Base-by-base conservation (phyloP, 306 rosid genomes). In the Quercus robur region DNA sequence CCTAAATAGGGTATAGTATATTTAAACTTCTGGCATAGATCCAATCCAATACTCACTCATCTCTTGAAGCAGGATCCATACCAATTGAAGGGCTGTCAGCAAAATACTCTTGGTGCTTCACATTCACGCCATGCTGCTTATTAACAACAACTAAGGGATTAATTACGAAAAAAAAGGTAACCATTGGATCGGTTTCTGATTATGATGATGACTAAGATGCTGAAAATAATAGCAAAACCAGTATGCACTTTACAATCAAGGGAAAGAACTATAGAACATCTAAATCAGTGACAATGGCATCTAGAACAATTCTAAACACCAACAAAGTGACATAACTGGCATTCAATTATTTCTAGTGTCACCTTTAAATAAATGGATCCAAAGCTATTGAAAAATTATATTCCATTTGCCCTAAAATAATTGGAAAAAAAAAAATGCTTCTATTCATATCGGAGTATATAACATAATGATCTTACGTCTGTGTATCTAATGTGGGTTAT, bases 81-180 rank as follows among this genome's bases (percentile, higher is more conserved):
- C 95, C 98, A 31, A 96, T 84, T 41, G 94, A 89, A 78, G 98
- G 97, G 87, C 94, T 88, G 76, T 95, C 99, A 5, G 99, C 99
- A 83, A 91, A 95, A 88, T 95, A 95, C 63, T 95, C 99, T 87
- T 95, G 97, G 84, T 95, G 98, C 91, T 88, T 91, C 76, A 95
- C 91, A 76, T 95, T 95, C 67, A 93, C 94, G 6, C 97, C 87
- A 7, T 78, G 62, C 88, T 87, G 88, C 75, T 75, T 78, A 76
- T 54, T 54, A 10, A 46, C 26, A 30, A 67, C 10, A 33, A 38
- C 28, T n/a, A 33, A 4, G 23, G 72, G 38, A 49, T 49, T 49
- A 49, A 0, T 49, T 49, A 49, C 0, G 0, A 12, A 3, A 49
- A 49, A 12, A 12, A 35, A 25, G 70, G 63, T 17, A 51, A 74